Evolutionary conservation across 495 filamentous ascomycete species (phyloP).

Genomic region (Niebla homalea): DNA sequence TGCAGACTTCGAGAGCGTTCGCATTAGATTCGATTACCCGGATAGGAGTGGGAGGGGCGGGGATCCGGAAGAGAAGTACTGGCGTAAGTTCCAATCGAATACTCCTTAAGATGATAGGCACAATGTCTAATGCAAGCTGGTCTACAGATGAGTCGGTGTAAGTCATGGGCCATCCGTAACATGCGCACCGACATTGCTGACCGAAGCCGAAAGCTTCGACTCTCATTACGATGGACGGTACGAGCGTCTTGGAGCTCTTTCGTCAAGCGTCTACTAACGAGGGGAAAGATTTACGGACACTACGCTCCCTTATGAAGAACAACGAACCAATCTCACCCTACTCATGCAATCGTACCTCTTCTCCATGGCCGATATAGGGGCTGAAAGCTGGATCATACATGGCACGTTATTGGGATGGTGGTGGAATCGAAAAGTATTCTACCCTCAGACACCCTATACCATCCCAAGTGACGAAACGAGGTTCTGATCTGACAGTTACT

Average conservation of each 20-base stretch:
- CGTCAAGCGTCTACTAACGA: not conserved
- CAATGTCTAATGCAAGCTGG: conserved; percentile 3
- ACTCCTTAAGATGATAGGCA: not conserved
- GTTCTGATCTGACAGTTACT: not conserved
- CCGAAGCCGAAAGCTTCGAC: conserved; percentile 34
- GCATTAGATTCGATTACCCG: conserved; percentile 27
- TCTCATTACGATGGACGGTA: conserved; percentile 51
- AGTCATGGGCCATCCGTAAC: conserved; percentile 12
- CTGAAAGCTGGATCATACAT: conserved; percentile 53
- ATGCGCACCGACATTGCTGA: not conserved
- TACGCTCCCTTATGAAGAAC: conserved; percentile 34
- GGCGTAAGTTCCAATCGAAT: conserved; percentile 30
- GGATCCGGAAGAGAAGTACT: conserved; percentile 43
- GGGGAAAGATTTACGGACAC: conserved; percentile 29
- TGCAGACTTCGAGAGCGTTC: conserved; percentile 31
- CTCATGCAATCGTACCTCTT: conserved; percentile 42
- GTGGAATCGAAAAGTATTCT: conserved; percentile 43
- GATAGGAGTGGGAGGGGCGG: conserved; percentile 34
- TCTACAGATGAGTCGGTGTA: conserved; percentile 42
- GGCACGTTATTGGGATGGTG: conserved; percentile 48
- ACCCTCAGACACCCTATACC: not conserved
- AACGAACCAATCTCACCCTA: conserved; percentile 31
- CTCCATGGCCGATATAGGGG: conserved; percentile 41
- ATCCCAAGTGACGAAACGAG: not conserved
- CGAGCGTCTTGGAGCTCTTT: conserved; percentile 4